Conservation (phyloP, 108 stramenopile genomes). For the Skeletonema grethae region DNA sequence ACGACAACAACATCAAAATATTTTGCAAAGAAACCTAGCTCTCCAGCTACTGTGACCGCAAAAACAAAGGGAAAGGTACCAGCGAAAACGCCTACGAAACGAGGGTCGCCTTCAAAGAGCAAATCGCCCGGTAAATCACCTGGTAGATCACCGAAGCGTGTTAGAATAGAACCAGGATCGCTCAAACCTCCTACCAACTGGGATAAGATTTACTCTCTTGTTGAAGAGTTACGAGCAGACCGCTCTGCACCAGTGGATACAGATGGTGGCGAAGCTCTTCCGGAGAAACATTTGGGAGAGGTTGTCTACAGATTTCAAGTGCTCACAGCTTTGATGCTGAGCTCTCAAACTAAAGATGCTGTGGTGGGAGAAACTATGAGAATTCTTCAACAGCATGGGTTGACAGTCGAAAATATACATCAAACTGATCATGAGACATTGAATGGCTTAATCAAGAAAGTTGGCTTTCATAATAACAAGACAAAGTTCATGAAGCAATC, state of each 20-base stretch:
- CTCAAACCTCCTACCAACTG: conserved; percentile 64
- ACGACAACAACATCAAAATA: conserved; percentile 29
- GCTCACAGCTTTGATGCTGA: conserved; percentile 84
- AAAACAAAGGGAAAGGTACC: neutral
- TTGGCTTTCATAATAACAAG: conserved; percentile 95
- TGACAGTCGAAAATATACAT: conserved; percentile 71
- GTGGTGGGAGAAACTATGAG: conserved; percentile 79
- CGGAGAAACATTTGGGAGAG: conserved; percentile 44
- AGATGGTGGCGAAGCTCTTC: conserved; percentile 78
- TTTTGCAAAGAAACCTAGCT: conserved; percentile 10
- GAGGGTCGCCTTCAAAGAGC: conserved; percentile 17
- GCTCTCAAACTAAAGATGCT: conserved; percentile 93
- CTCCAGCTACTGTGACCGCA: neutral
- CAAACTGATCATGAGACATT: conserved; percentile 53
- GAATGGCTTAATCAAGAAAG: conserved; percentile 68
- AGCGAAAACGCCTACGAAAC: conserved; percentile 8
- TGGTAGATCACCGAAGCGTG: conserved; percentile 39
- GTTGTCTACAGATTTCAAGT: conserved; percentile 75
- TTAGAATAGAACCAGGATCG: conserved; percentile 48
- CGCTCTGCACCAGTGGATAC: conserved; percentile 82
- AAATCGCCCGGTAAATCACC: conserved; percentile 11
- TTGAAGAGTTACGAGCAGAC: conserved; percentile 80
- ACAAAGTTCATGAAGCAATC: conserved; percentile 83
- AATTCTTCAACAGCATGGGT: conserved; percentile 61
- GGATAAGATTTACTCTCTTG: conserved; percentile 69